Evolutionary conservation across 352 stramenopile species (phyloP), one percentile per base, ranked within the genome.

Genomic region (Chrysophaeum taylorii): DNA sequence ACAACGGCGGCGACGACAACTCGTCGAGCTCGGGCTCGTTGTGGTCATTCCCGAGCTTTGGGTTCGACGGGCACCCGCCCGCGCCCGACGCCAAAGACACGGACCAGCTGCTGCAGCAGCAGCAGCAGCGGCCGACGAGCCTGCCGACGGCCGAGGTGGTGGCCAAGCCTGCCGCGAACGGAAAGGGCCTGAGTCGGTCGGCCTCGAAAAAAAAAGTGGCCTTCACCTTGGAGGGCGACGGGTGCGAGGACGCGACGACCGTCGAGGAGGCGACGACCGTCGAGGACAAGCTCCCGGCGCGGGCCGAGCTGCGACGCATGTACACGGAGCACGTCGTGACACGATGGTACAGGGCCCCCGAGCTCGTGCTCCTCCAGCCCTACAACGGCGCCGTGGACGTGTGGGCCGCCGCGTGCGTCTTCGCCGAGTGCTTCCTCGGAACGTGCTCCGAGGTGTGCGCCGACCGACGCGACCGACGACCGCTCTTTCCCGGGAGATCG

Each of bases 361-460:
- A 96, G 78, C 89, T 96, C 74, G 94, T 96, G 89, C 85, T 96
- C 14, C 92, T 84, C 68, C 87, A 85, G 67, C 84, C 94, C 64
- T 96, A 96, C 79, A 89, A 84, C 35, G 89, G 92, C 69, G 84
- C 84, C 2, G 92, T 96, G 72, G 89, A 96, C 69, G 84, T 96
- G 0, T 96, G 88, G 88, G 89, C 84, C 21, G 85, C 90, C 73
- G 89, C 88, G 33, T 96, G 89, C 70, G 95, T 96, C 50, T 91
- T 96, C 45, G 89, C 84, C 0, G 89, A 96, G 70, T 88, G 95
- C 81, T 96, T 95, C 70, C 87, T 86, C 0, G 89, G 89, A 1
- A 75, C 23, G 0, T 70, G 50, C 36, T 60, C 41, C 23, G 43
- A 54, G 18, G 50, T 66, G 9, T 27, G 9, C 33, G 57, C 23